Evolutionary conservation across 2,329 filamentous ascomycete genomes (phyloP), one percentile per base, ranked within the genome.

Genomic region (Aspergillus sojae): DNA sequence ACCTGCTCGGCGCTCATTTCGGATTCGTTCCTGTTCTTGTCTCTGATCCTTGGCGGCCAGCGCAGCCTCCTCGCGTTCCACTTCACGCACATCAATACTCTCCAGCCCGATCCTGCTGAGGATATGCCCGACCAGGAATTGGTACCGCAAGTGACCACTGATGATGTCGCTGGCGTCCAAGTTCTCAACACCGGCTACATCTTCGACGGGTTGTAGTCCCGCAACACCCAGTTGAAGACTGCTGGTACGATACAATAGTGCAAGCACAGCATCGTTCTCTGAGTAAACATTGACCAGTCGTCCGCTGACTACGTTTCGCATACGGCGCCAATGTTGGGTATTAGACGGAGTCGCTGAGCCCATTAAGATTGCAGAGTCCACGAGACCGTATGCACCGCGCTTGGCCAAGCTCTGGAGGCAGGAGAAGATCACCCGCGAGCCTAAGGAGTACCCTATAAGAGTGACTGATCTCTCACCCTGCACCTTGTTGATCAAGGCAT

Each of bases 251-350:
- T 97, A 97, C 21, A 97, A 82, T 74, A 97, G 94, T 1, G 88
- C 93, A 1, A 97, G 87, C 36, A 97, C 88, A 72, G 92, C 91
- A 77, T 97, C 94, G 64, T 95, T 94, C 58, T 90, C 88, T 1
- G 92, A 94, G 78, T 90, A 97, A 10, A 94, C 92, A 70, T 97
- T 97, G 70, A 96, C 90, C 9, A 97, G 84, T 62, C 91, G 86
- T 2, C 94, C 93, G 1, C 89, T 87, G 0, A 96, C 93, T 0
- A 94, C 92, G 52, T 86, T 88, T 34, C 92, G 87, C 68, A 96
- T 87, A 43, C 87, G 83, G 52, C 89, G 85, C 94, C 94, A 97
- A 68, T 93, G 88, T 1, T 84, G 83, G 0, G 86, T 78, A 52
- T 90, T 86, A 0, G 90, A 91, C 0, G 94, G 92, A 0, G 90